Conservation (phyloP, 176 grass and related monocot species). For the Saccharum officinarum region DNA sequence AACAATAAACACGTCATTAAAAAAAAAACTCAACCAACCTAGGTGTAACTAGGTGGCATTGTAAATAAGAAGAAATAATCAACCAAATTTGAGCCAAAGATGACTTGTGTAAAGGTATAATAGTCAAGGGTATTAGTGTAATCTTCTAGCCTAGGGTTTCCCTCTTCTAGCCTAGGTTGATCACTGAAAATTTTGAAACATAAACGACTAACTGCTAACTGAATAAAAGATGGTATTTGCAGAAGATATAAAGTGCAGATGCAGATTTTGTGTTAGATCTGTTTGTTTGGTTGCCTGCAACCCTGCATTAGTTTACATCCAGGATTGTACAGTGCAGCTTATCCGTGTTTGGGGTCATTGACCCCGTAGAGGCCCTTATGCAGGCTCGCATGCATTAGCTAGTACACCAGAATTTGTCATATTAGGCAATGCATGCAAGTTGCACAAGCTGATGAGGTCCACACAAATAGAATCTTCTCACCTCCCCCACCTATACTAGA, state of each 20-base stretch:
- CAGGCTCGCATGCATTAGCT: background rate
- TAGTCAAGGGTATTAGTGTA: no score
- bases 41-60: background rate
- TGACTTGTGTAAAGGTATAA: background rate
- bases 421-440: background rate
- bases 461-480: background rate
- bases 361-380: no score
- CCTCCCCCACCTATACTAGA: background rate
- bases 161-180: background rate
- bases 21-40: background rate
- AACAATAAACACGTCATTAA: background rate
- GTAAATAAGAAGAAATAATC: background rate
- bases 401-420: background rate
- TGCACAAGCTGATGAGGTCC: background rate
- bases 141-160: no score
- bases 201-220: background rate
- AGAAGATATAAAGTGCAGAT: constrained; percentile 18
- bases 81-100: background rate
- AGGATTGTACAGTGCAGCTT: background rate
- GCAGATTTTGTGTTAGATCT: background rate
- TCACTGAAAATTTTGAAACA: background rate
- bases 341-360: background rate
- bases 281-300: background rate
- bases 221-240: background rate
- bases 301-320: background rate